Base-by-base conservation (phyloP, 352 stramenopile genomes). In the Elongisporangium senticosum region DNA sequence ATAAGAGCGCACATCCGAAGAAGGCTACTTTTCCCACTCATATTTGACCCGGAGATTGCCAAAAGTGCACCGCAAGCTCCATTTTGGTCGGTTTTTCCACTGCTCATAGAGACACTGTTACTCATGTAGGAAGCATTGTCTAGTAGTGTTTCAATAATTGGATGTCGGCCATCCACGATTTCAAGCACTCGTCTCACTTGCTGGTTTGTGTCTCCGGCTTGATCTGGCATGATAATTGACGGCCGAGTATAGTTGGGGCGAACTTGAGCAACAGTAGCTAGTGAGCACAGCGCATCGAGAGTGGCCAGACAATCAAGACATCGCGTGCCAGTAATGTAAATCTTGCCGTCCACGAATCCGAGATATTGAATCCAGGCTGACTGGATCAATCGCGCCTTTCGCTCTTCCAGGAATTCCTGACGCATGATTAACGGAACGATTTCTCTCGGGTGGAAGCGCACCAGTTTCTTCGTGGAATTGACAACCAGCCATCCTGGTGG, bases 21-120 rank as follows among this genome's bases (percentile, higher is more conserved):
- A 15, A 87, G 61, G 39, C 75, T 93, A 19, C 67, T 87, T 62
- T 96, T 96, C 13, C 87, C 87, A 10, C 84, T 81, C 84, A 93
- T 90, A 66, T 94, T 96, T 4, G 86, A 84, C 3, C 86, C 86
- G 0, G 86, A 93, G 19, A 96, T 67, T n/a, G 86, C 62, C 43
- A 79, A n/a, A 24, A 70, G 57, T 0, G 58, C 61, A 7, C 64
- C 70, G 10, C 13, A 33, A 17, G 43, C 56, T 4, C 15, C 20
- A 13, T 20, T 58, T n/a, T 20, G 19, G 33, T 11, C n/a, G 20
- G n/a, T n/a, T n/a, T 7, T 55, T 21, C 4, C 17, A 37, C 66
- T 71, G 7, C 21, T 53, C 47, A 79, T 64, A 10, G 47, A 22
- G 8, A 79, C 55, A 11, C 61, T 76, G 40, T 77, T 80, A 51